Evolutionary conservation across 1,284 basidiomycete species (phyloP), one percentile per base, ranked within the genome.

Genomic region (Apiotrichum laibachii): DNA sequence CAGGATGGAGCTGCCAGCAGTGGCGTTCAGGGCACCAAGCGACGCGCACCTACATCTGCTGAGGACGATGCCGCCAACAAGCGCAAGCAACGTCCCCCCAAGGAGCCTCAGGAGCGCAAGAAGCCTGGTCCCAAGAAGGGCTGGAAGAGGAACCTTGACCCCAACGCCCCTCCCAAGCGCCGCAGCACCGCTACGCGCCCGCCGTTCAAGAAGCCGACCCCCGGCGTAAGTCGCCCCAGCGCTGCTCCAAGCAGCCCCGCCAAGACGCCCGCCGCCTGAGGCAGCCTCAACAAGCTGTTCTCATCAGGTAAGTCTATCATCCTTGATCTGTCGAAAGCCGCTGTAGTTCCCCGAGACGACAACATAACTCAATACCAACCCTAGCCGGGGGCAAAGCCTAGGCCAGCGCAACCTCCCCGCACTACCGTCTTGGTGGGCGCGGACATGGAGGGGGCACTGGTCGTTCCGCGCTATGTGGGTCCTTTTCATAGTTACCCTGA

Each of bases 401-500:
- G 62, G 48, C 55, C 19, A 42, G 8, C 34, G 50, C 62, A 61
- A 56, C 48, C 58, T 59, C 62, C 62, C 62, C 61, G 64, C 52
- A 58, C 54, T 59, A 53, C 67, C 67, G 67, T 69, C 57, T 67
- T 69, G 67, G 67, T 44, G 55, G 50, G 57, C 48, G 57, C 59
- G 58, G 61, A 57, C 51, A 52, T 44, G 65, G 43, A 56, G 65
- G 68, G 64, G 69, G 66, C 56, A 56, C 57, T 67, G 64, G 69
- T 62, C 57, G 59, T 59, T 57, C 71, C 67, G 72, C 58, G 64
- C 66, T 42, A 69, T 67, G 73, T 67, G 63, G 73, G 70, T 62
- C 63, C 65, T 64, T 63, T 67, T 76, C 74, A 76, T 76, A 76
- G 74, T 76, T 76, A 76, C 74, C 70, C 74, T 76, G 74, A 76